Percentiles rank a stretch among this genome's conserved stretches.
Evolutionary conservation across 371 early-diverging fungal genomes (phyloP).

Genomic region (Mucor piriformis): DNA sequence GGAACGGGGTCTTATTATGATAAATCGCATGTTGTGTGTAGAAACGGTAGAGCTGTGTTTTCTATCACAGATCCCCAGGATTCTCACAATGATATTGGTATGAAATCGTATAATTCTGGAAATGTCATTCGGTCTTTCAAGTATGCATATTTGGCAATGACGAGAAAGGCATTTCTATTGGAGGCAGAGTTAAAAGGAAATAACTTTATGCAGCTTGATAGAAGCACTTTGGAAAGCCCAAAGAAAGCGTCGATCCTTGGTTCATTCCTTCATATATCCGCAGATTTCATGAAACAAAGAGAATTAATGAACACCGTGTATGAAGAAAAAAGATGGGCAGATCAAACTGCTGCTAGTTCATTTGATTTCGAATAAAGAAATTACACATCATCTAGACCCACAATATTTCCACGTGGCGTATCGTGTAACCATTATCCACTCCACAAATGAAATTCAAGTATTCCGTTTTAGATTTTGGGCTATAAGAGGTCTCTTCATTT

Average conservation of each 20-base stretch:
- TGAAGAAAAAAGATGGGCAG: slow-evolving; percentile 19
- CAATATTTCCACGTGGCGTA: not conserved
- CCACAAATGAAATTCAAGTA: slow-evolving; percentile 2
- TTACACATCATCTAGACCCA: not conserved
- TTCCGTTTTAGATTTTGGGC: no score
- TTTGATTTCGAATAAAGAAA: slow-evolving; percentile 12
- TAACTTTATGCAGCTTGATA: slow-evolving; percentile 6
- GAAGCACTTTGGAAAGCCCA: not conserved
- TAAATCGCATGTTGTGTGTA: slow-evolving; percentile 36
- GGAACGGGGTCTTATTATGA: slow-evolving; percentile 64
- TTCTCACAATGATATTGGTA: slow-evolving; percentile 59
- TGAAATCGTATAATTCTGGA: slow-evolving; percentile 38
- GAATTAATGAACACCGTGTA: slow-evolving; percentile 20
- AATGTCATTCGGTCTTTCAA: slow-evolving; percentile 20
- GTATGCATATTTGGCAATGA: slow-evolving; percentile 29
- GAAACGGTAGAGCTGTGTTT: slow-evolving; percentile 33
- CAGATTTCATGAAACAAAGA: slow-evolving; percentile 24
- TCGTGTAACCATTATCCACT: no score
- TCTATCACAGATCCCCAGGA: slow-evolving; percentile 69
- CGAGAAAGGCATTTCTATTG: slow-evolving; percentile 16
- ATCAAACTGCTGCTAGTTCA: slow-evolving; percentile 13
- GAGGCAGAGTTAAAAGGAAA: slow-evolving; percentile 20
- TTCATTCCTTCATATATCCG: slow-evolving; percentile 14
- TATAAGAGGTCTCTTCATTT: not conserved
- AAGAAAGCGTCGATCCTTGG: slow-evolving; percentile 11